Evolutionary conservation across 768 basidiomycete species (phyloP).

Genomic region (Boletus subcaerulescens): DNA sequence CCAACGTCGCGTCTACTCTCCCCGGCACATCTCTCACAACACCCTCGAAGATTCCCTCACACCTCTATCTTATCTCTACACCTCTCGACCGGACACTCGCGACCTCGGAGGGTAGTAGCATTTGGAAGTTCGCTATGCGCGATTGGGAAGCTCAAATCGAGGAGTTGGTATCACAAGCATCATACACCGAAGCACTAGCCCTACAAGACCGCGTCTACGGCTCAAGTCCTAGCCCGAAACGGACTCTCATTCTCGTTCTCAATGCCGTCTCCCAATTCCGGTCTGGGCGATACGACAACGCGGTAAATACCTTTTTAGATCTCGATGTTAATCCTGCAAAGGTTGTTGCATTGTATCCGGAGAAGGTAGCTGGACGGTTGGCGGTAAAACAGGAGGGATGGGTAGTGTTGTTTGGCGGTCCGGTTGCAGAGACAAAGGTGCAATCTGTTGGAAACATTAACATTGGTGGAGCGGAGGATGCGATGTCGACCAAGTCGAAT

Average conservation of each 20-base stretch:
- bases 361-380: slow-evolving; percentile 75
- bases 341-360: slow-evolving; percentile 86
- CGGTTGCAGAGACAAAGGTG: slow-evolving; percentile 28
- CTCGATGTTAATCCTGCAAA: slow-evolving; percentile 93
- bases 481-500: slow-evolving; percentile 24
- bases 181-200: slow-evolving; percentile 77
- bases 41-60: slow-evolving; percentile 29
- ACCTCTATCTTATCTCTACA: slow-evolving; percentile 62
- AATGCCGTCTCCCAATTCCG: slow-evolving; percentile 79
- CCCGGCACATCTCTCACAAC: slow-evolving; percentile 33
- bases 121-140: slow-evolving; percentile 75
- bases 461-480: slow-evolving; percentile 21
- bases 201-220: slow-evolving; percentile 52
- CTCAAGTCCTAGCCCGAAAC: slow-evolving; percentile 29
- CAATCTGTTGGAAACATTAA: background rate
- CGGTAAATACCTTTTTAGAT: slow-evolving; percentile 84
- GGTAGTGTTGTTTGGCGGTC: slow-evolving; percentile 85
- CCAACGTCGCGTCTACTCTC: slow-evolving; percentile 41
- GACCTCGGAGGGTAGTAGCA: slow-evolving; percentile 64
- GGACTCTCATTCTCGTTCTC: slow-evolving; percentile 62
- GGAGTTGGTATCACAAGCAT: slow-evolving; percentile 66
- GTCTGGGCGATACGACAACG: slow-evolving; percentile 62
- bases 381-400: slow-evolving; percentile 65
- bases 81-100: slow-evolving; percentile 70
- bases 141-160: slow-evolving; percentile 82